Percentiles rank a stretch among this genome's conserved stretches.
phyloP scores from a whole-genome alignment of 495 filamentous ascomycete species.

The Penicillium desertorum region DNA sequence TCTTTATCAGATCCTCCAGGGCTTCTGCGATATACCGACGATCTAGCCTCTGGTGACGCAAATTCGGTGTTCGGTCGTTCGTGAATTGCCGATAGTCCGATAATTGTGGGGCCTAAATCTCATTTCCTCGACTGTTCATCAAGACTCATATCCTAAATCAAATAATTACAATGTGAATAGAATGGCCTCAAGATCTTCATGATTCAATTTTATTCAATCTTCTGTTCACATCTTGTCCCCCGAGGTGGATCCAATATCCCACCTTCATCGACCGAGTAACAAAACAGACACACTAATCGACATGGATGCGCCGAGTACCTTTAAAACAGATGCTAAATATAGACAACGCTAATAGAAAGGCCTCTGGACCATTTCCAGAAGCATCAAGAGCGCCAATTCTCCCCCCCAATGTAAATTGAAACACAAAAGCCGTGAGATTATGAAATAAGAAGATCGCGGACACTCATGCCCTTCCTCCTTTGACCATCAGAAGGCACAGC shows the following conservation, averaged over 20 bases:
- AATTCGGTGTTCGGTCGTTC: conserved; percentile 13
- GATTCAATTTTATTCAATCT: not conserved
- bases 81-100: conserved; percentile 7
- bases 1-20: not conserved
- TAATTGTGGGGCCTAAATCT: not conserved
- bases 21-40: not conserved
- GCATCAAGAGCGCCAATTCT: not conserved
- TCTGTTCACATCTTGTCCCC: no score
- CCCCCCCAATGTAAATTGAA: not conserved
- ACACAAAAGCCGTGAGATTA: conserved; percentile 11
- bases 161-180: not conserved
- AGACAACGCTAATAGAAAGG: conserved; percentile 4
- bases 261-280: not conserved
- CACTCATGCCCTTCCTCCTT: conserved; percentile 65
- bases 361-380: not conserved
- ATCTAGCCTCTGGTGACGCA: not conserved
- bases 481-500: conserved; percentile 19
- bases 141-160: not conserved
- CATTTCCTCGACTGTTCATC: not conserved
- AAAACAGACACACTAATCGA: not conserved
- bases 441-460: conserved; percentile 73
- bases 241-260: not conserved
- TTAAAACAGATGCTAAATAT: not conserved
- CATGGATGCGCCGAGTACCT: not conserved
- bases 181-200: not conserved